These are phyloP conservation scores for Tothia fuscella DNA, from an alignment of 2,329 filamentous ascomycete species.

Conservation along the genomic window DNA sequence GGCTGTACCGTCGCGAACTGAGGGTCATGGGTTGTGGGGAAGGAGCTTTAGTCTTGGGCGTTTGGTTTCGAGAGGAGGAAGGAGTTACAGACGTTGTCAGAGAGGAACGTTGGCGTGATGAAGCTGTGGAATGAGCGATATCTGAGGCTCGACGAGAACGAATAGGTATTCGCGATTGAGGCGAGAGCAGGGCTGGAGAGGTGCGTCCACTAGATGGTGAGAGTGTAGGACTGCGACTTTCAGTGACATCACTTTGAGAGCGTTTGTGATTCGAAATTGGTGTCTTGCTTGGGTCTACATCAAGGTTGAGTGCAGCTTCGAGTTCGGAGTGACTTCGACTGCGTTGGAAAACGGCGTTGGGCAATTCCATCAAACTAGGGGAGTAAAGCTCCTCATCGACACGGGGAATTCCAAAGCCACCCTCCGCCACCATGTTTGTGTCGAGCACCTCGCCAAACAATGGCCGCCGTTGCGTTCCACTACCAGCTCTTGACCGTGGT, in stretches of 20 bases:
- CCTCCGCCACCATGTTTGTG: background rate
- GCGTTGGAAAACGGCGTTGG: slow-evolving; percentile 5
- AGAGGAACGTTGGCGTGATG: background rate
- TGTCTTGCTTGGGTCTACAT: background rate
- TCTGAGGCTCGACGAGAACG: slow-evolving; percentile 3
- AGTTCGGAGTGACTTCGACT: slow-evolving; percentile 1
- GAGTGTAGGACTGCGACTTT: background rate
- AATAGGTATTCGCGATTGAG: slow-evolving; percentile 1
- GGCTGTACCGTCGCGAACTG: slow-evolving; percentile 9
- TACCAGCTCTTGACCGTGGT: background rate
- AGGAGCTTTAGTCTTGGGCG: background rate
- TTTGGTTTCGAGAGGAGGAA: background rate
- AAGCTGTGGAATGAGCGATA: background rate
- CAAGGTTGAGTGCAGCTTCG: no score
- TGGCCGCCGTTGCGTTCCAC: slow-evolving; percentile 1
- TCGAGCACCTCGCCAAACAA: slow-evolving; percentile 9
- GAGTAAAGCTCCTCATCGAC: no score
- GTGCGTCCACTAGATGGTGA: background rate
- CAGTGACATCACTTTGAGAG: background rate
- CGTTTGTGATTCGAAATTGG: slow-evolving; percentile 2
- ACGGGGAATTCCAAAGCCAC: slow-evolving; percentile 4
- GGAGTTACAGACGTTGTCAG: no score
- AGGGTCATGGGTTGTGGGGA: slow-evolving; percentile 3
- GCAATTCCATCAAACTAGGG: slow-evolving; percentile 9
- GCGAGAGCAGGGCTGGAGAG: background rate